Evolutionary conservation across 2,329 filamentous ascomycete genomes (phyloP).

Genomic region (Aaosphaeria pasadenensis): DNA sequence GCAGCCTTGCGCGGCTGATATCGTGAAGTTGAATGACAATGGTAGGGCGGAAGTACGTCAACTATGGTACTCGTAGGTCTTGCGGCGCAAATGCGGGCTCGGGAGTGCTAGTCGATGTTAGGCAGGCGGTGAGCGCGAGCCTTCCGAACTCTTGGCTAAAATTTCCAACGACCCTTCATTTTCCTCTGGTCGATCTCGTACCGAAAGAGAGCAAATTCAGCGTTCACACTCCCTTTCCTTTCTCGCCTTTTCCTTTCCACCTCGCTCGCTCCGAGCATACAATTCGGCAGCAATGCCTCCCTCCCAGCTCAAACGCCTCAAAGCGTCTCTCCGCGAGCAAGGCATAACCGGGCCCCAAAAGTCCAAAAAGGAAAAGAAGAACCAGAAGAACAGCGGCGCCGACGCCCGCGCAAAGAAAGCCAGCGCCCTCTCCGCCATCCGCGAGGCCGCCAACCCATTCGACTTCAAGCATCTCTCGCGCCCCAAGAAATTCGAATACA

Average conservation of each 20-base stretch:
- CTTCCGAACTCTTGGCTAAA: slow-evolving; percentile 10
- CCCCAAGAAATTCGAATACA: slow-evolving; percentile 82
- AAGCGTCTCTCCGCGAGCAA: slow-evolving; percentile 83
- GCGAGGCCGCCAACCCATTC: slow-evolving; percentile 97
- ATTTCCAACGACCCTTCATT: slow-evolving; percentile 2
- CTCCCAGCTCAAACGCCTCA: slow-evolving; percentile 94
- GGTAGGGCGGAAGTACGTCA: too few relatives aligned
- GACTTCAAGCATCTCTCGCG: slow-evolving; percentile 80
- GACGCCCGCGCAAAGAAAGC: slow-evolving; percentile 76
- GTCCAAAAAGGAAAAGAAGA: slow-evolving; percentile 86
- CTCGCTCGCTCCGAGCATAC: too few relatives aligned
- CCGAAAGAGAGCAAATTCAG: not conserved
- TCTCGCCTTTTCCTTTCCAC: not conserved
- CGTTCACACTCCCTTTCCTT: too few relatives aligned
- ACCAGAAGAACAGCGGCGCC: slow-evolving; percentile 62
- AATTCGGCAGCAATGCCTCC: slow-evolving; percentile 68
- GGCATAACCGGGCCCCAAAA: slow-evolving; percentile 88
- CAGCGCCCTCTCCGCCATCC: slow-evolving; percentile 77
- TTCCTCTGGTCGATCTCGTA: not conserved
- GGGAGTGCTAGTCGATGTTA: not conserved
- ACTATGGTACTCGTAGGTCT: not conserved
- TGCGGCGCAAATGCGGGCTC: not conserved
- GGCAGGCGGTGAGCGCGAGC: slow-evolving; percentile 14
- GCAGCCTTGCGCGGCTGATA: too few relatives aligned
- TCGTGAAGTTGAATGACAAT: too few relatives aligned